Evolutionary conservation across 306 rosid genomes (phyloP), one percentile per base, ranked within the genome.

Genomic region (Pterocarpus santalinus): DNA sequence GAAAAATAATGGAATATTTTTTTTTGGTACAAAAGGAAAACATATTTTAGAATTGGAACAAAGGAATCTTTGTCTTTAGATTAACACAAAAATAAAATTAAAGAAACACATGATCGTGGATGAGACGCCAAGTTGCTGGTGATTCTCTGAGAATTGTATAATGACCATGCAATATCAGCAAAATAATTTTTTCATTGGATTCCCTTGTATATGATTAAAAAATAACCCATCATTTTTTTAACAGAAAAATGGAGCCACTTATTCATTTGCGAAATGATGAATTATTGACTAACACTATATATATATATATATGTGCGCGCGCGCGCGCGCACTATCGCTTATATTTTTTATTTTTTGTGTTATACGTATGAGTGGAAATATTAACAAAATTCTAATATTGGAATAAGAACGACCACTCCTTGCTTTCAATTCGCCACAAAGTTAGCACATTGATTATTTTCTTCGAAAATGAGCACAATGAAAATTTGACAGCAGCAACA

Each of bases 1-100:
- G 3, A 10, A 22, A 61, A 51, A 65, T 33, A 57, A 51, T 16
- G 62, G 83, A 83, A 80, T 72, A 61, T 46, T 83, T 72, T 86
- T 76, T 5, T 43, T 43, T 2, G 8, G 47, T 7, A 6, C 72
- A 72, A 73, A 84, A 76, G 17, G 11, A 56, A 67, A 68, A 5
- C 28, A 74, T 70, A 63, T 69, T 82, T 56, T 38, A 58, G 82
- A 73, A 80, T 36, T 39, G 70, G 80, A 80, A 82, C 67, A 63
- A 51, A 66, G 78, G 95, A 88, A 90, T 92, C 94, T 88, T 58
- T 89, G 95, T 92, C 88, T 68, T 81, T 80, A 33, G 87, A 83
- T 76, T 80, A 80, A 73, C 79, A 58, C 9, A 28, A 32, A 53
- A 80, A 35, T 35, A 70, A 79, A 80, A 65, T 34, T 70, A 62